These are phyloP conservation scores for Cryptosporidium meleagridis DNA, from an alignment of 169 alveolate species.

Conservation along the genomic window DNA sequence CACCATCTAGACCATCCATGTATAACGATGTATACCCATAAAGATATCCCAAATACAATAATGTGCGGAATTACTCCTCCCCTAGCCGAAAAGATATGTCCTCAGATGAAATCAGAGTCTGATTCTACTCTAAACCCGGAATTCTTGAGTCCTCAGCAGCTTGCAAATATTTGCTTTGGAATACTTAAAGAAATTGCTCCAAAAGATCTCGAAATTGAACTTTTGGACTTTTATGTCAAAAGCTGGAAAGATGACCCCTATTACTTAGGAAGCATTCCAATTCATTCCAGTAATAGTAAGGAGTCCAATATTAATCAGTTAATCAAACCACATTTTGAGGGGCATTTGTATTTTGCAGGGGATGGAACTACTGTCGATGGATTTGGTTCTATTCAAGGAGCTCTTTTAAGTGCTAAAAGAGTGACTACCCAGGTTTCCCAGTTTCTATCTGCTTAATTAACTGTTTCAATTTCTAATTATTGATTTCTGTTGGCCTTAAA, in stretches of 20 bases:
- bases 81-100: conserved; percentile 5
- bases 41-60: conserved; percentile 37
- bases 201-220: neutral
- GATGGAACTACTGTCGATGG: conserved; percentile 71
- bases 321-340: conserved; percentile 67
- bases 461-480: neutral
- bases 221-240: conserved; percentile 21
- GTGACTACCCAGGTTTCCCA: conserved; percentile 41
- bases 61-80: conserved; percentile 65
- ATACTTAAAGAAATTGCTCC: conserved; percentile 42
- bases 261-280: conserved; percentile 55
- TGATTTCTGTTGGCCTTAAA: neutral
- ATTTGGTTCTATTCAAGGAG: conserved; percentile 69
- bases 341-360: conserved; percentile 71
- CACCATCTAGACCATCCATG: conserved; percentile 53
- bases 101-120: conserved; percentile 13
- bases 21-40: conserved; percentile 30
- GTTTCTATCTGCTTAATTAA: conserved; percentile 22
- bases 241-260: conserved; percentile 60
- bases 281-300: conserved; percentile 36
- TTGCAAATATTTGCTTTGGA: conserved; percentile 47
- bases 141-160: neutral
- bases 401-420: conserved; percentile 72
- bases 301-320: conserved; percentile 47
- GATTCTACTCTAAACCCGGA: neutral